Base-by-base conservation (phyloP, 139 green algal species). In the Diplosphaera chodatii region DNA sequence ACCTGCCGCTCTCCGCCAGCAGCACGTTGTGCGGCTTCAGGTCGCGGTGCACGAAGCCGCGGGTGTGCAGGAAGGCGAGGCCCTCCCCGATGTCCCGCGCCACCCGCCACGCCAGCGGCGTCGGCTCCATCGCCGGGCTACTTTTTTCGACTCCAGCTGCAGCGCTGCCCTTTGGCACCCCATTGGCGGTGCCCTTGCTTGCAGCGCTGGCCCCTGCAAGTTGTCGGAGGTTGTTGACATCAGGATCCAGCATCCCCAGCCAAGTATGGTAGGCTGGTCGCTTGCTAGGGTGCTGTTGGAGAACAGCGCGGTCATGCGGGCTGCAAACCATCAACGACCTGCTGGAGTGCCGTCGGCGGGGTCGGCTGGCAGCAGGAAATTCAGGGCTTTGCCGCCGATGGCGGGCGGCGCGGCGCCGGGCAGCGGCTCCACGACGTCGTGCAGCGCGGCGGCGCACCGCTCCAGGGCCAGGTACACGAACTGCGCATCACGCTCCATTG, bases 381-480 rank as follows among this genome's bases (percentile, higher is more conserved):
- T 10, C 48, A 59, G 13, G 8, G 16, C 16, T 25, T 59, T 59
- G 48, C 16, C 48, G 48, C 16, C 48, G 16, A 59, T 18, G 48
- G 48, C 32, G 29, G 80, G 68, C 3, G 79, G 77, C 55, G 67
- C 41, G 29, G 69, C 63, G 71, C 31, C 8, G 3, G 6, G 32
- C 48, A 30, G 30, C 55, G 23, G 56, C 48, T 25, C 48, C 16
- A 59, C 16, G 22, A 71, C 71, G 10, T 92, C 85, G 22, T 64
- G 33, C 34, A 97, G 81, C 31, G 77, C 87, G 18, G 41, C 40
- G 27, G 40, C 55, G 10, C 95, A 99, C 18, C 83, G 80, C 77
- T 99, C 95, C 63, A 99, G 82, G 10, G 95, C 95, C 55, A 99
- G 81, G 82, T 99, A 99, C 29, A 98, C 85, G 80, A 99, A 99